Evolutionary conservation across 192 early-diverging fungal species (phyloP).

Genomic region (Linnemannia zychae): DNA sequence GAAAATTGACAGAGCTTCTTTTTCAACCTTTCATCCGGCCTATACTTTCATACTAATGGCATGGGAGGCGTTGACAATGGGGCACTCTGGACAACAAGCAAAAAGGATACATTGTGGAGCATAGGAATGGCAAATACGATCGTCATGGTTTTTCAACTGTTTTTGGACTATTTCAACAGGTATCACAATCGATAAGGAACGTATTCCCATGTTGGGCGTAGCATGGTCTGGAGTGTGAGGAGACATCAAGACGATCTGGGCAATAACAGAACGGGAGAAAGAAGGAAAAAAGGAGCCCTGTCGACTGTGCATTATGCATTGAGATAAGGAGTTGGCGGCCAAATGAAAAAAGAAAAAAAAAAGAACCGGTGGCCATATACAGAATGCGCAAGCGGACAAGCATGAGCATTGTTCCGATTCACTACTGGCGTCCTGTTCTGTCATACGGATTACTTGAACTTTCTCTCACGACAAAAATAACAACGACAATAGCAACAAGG

Average conservation of each 20-base stretch:
- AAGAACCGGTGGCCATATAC: not conserved
- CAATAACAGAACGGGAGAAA: conserved; percentile 5
- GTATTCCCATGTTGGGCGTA: not conserved
- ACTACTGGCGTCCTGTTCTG: not conserved
- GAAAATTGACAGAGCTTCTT: not conserved
- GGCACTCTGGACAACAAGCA: not conserved
- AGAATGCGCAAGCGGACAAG: not conserved
- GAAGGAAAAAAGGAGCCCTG: not conserved
- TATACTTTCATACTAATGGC: not conserved
- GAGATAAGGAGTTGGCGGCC: not conserved
- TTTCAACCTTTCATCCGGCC: not conserved
- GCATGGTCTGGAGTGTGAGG: not conserved
- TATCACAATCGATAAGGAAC: not conserved
- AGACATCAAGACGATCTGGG: conserved; percentile 1
- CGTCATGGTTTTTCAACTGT: not conserved
- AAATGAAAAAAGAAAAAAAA: not conserved
- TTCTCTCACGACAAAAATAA: not conserved
- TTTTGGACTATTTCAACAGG: not conserved
- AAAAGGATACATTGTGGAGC: not conserved
- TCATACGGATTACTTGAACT: not conserved
- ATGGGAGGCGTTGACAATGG: not conserved
- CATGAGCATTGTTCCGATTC: not conserved
- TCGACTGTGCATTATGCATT: conserved; percentile 11
- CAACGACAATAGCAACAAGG: not conserved
- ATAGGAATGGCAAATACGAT: not conserved